Evolutionary conservation across 2,329 filamentous ascomycete species (phyloP).

Genomic region (Emergomyces pasteurianus): DNA sequence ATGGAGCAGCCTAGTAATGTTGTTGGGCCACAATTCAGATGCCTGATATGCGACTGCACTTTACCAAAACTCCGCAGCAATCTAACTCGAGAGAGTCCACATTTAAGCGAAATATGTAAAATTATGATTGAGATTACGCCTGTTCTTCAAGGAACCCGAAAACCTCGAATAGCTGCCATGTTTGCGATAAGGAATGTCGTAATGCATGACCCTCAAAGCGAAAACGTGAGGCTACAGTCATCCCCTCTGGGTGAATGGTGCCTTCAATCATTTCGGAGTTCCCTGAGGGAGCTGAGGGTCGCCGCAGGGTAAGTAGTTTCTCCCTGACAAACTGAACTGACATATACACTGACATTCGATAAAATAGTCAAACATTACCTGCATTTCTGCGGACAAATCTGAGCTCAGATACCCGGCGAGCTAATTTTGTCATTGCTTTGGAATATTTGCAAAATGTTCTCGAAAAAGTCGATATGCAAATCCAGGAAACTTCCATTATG

Average conservation of each 20-base stretch:
- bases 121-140: slow-evolving; percentile 34
- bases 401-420: slow-evolving; percentile 37
- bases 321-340: slow-evolving; percentile 8
- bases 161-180: slow-evolving; percentile 58
- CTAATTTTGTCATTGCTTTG: slow-evolving; percentile 59
- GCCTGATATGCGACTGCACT: slow-evolving; percentile 27
- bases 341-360: slow-evolving; percentile 6
- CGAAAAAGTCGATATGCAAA: slow-evolving; percentile 51
- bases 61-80: slow-evolving; percentile 9
- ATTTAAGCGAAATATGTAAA: slow-evolving; percentile 26
- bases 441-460: slow-evolving; percentile 61
- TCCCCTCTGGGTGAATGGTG: slow-evolving; percentile 69
- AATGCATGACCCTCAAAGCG: slow-evolving; percentile 49
- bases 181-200: slow-evolving; percentile 57
- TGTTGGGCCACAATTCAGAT: slow-evolving; percentile 18
- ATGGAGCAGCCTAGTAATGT: slow-evolving; percentile 17
- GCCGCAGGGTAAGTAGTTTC: slow-evolving; percentile 49
- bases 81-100: slow-evolving; percentile 10
- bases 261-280: slow-evolving; percentile 68
- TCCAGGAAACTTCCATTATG: slow-evolving; percentile 75
- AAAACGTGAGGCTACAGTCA: slow-evolving; percentile 53
- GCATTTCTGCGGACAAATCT: slow-evolving; percentile 49
- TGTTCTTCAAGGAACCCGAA: slow-evolving; percentile 38
- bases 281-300: slow-evolving; percentile 71
- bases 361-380: slow-evolving; percentile 47